Conservation (phyloP, 306 rosid species). For the Cicer judaicum region DNA sequence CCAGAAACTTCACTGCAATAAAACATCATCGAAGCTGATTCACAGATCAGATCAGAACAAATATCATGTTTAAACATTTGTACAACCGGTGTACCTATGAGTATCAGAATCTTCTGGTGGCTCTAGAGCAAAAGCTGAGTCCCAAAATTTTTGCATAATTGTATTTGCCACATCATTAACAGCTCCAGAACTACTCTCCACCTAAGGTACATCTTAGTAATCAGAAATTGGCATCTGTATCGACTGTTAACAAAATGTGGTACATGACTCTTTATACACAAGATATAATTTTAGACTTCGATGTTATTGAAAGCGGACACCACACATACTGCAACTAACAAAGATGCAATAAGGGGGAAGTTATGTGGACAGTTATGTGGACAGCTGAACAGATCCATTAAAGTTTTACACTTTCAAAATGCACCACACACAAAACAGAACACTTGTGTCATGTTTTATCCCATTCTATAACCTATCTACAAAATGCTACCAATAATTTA, state of each 20-base stretch:
- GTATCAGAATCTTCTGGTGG: constrained; percentile 88
- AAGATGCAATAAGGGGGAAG: constrained; percentile 6
- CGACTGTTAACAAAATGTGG: constrained; percentile 19
- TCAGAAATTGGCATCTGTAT: constrained; percentile 38
- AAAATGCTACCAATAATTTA: constrained; percentile 6
- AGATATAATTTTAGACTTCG: constrained; percentile 28
- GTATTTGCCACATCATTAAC: constrained; percentile 83
- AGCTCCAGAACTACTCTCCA: constrained; percentile 76
- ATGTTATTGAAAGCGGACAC: neutral
- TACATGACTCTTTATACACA: constrained; percentile 27
- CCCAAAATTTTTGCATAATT: constrained; percentile 98
- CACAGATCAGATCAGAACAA: constrained; percentile 35
- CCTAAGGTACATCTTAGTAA: constrained; percentile 51
- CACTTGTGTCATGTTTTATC: neutral
- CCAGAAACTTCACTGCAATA: constrained; percentile 80
- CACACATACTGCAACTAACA: neutral
- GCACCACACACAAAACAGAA: constrained; percentile 12
- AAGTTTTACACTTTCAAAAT: neutral
- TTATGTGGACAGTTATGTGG: too few species aligned
- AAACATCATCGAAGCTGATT: constrained; percentile 37
- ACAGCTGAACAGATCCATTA: constrained; percentile 25
- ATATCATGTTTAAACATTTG: constrained; percentile 29
- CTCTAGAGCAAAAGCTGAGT: constrained; percentile 81
- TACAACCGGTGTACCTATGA: constrained; percentile 62
- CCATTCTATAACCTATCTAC: neutral